Base-by-base conservation (phyloP, 192 early-diverging fungal genomes). In the Pilaira anomala region DNA sequence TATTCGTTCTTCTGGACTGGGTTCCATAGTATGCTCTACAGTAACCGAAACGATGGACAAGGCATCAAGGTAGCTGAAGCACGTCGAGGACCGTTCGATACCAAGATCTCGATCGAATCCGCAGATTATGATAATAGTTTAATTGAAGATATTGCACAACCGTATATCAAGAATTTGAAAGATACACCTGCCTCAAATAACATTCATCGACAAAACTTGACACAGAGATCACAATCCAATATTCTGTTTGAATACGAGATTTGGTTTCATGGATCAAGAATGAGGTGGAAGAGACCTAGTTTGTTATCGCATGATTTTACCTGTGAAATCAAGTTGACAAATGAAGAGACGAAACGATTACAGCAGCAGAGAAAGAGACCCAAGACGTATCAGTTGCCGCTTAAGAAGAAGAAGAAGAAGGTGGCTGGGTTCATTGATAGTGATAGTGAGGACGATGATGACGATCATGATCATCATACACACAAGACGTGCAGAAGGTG, bases 241-340 rank as follows among this genome's bases (percentile, higher is more conserved):
- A 33, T 75, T 13, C 30, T 75, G 7, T 75, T 75, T 52, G 39
- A 62, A n/a, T 75, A 75, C 9, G 58, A 65, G 40, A 58, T 63
- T 9, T 21, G 50, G n/a, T 69, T 65, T 26, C 48, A 65, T 26
- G 46, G 56, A 5, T 24, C 59, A 28, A 25, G 51, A 7, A 52
- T 75, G 5, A 63, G 73, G 4, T 75, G 73, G 73, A 45, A 56
- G 42, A 63, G 73, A 30, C 63, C 68, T 33, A 61, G 62, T 26
- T 12, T 75, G 0, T 33, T 75, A 21, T 70, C 73, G 0, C 73
- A 69, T 46, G 68, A 75, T 45, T 50, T 75, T 28, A 46, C 54
- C n/a, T 75, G 73, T 26, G 67, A 70, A 48, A 62, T 75, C 29
- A 40, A 62, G 12, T 40, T 55, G 3, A 53, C 33, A 9, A 9